These are phyloP conservation scores for Cytospora piceae DNA, from an alignment of 2,329 filamentous ascomycete genomes.

Conservation along the genomic window DNA sequence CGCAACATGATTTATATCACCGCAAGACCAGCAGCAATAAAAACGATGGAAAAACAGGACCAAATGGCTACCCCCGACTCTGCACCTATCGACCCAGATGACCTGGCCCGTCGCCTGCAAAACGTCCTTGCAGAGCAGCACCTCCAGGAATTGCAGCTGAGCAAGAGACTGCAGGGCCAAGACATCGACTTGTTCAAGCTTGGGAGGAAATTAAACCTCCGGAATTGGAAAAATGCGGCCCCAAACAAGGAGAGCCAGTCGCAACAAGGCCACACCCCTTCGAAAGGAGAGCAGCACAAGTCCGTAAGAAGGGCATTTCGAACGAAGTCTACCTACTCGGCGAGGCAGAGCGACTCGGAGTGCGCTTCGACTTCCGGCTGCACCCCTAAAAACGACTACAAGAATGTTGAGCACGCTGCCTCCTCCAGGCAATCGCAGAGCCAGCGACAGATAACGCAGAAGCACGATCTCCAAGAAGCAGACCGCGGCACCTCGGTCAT, in stretches of 20 bases:
- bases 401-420: background rate
- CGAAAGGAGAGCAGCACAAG: background rate
- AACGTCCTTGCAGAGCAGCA: slow-evolving; percentile 14
- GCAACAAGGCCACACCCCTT: background rate
- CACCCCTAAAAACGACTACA: slow-evolving; percentile 9
- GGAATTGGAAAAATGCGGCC: background rate
- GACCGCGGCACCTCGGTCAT: slow-evolving; percentile 9
- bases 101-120: slow-evolving; percentile 18
- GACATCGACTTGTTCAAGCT: slow-evolving; percentile 7
- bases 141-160: slow-evolving; percentile 5
- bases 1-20: slow-evolving; percentile 11
- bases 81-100: slow-evolving; percentile 11
- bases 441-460: background rate
- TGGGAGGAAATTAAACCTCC: slow-evolving; percentile 5
- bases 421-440: background rate
- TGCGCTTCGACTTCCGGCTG: background rate
- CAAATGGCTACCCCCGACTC: slow-evolving; percentile 2
- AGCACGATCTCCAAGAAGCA: background rate
- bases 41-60: background rate
- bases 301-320: slow-evolving; percentile 14
- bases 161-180: background rate
- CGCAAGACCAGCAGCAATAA: slow-evolving; percentile 8
- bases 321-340: background rate
- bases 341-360: background rate
- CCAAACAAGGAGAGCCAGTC: background rate